A percentile compares a stretch with the other conserved stretches of the same genome.
These are phyloP conservation scores for Phytophthora litchii DNA, from an alignment of 352 stramenopile species.

Conservation along the genomic window DNA sequence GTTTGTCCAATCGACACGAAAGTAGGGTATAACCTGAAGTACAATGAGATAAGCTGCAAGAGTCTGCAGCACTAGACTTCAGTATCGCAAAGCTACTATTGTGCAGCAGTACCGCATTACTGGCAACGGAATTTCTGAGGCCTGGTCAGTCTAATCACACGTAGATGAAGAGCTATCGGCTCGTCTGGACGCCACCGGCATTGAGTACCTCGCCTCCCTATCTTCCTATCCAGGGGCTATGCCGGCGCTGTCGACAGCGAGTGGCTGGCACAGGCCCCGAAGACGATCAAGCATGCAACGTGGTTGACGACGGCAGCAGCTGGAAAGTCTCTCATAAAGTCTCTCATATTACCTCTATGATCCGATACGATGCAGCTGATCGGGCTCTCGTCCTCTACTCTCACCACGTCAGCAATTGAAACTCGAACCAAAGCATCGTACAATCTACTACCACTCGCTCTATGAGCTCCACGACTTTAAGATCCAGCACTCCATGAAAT, in stretches of 20 bases:
- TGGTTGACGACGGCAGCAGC: conserved; percentile 19
- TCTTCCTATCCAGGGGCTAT: conserved; percentile 8
- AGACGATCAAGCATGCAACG: conserved; percentile 4
- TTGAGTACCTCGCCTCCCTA: conserved; percentile 20
- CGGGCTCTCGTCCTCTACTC: background rate
- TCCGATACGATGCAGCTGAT: conserved; percentile 13
- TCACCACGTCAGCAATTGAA: background rate
- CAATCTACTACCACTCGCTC: no score
- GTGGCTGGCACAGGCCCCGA: conserved; percentile 18
- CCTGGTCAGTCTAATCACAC: conserved; percentile 4
- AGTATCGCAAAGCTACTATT: no score
- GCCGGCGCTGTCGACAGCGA: conserved; percentile 6
- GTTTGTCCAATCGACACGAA: no score
- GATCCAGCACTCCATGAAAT: background rate
- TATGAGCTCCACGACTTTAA: no score
- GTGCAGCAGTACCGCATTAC: no score
- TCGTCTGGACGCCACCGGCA: conserved; percentile 4
- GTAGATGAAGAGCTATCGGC: conserved; percentile 5
- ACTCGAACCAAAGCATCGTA: no score
- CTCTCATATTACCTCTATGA: conserved; percentile 24
- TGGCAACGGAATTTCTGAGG: no score
- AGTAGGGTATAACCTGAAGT: no score
- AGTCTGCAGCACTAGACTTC: no score
- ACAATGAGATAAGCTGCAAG: no score
- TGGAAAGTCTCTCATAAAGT: conserved; percentile 35